Percentiles rank a stretch among this genome's conserved stretches.
Conservation (phyloP, 2,329 filamentous ascomycete species). For the Parasarocladium wereldwijsianum region DNA sequence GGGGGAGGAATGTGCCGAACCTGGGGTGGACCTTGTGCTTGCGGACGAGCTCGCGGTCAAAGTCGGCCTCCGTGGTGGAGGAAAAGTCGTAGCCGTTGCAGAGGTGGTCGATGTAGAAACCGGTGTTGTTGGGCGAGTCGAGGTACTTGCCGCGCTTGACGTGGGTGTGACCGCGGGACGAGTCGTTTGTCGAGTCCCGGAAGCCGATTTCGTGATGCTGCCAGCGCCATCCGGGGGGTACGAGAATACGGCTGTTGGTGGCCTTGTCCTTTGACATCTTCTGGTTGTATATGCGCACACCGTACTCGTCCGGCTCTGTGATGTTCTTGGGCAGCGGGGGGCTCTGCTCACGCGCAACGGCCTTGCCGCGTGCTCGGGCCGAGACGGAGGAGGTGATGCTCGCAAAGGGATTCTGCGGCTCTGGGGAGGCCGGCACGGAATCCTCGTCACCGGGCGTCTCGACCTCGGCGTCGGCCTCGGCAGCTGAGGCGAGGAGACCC, state of each 20-base stretch:
- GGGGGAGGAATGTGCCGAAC: slow-evolving; percentile 35
- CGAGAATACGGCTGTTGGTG: slow-evolving; percentile 38
- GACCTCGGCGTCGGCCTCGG: slow-evolving; percentile 19
- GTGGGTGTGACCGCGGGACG: slow-evolving; percentile 35
- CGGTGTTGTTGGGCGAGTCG: slow-evolving; percentile 36
- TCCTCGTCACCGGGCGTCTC: slow-evolving; percentile 20
- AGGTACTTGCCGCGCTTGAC: slow-evolving; percentile 38
- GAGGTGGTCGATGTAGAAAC: slow-evolving; percentile 38
- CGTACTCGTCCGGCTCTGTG: slow-evolving; percentile 34
- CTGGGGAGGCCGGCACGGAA: slow-evolving; percentile 20
- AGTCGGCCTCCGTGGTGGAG: slow-evolving; percentile 29
- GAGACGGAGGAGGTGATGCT: slow-evolving; percentile 11
- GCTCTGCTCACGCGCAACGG: slow-evolving; percentile 21
- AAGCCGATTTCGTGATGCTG: slow-evolving; percentile 43
- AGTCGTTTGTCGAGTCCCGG: slow-evolving; percentile 41
- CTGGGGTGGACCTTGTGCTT: slow-evolving; percentile 36
- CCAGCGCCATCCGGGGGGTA: slow-evolving; percentile 30
- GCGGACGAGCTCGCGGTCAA: slow-evolving; percentile 34
- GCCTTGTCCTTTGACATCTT: slow-evolving; percentile 24
- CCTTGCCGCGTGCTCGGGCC: slow-evolving; percentile 13
- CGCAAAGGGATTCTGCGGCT: slow-evolving; percentile 15
- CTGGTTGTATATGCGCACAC: slow-evolving; percentile 29
- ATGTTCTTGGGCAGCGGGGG: slow-evolving; percentile 23
- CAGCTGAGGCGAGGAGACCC: slow-evolving; percentile 23
- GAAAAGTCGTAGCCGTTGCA: slow-evolving; percentile 38